A percentile compares a stretch with the other conserved stretches of the same genome.
Evolutionary conservation across 2,329 filamentous ascomycete species (phyloP).

Genomic region (Stachybotrys echinatus): DNA sequence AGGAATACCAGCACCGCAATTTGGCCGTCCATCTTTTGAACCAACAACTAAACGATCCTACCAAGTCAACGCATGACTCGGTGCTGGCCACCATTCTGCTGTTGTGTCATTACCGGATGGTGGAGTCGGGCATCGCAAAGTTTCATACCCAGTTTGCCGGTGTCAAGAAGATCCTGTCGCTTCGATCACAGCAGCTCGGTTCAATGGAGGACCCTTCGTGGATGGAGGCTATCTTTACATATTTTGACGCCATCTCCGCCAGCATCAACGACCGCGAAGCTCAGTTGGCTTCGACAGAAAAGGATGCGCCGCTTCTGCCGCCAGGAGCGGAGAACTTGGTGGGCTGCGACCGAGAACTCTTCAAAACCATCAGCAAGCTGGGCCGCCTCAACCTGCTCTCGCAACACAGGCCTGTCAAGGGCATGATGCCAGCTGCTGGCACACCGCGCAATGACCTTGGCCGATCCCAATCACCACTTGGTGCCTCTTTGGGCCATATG

Average conservation of each 20-base stretch:
- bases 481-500: constrained; percentile 34
- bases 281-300: constrained; percentile 60
- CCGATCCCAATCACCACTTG: constrained; percentile 32
- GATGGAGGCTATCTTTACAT: constrained; percentile 91
- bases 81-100: constrained; percentile 83
- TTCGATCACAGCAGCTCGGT: constrained; percentile 50
- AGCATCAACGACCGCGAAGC: constrained; percentile 89
- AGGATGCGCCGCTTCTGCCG: constrained; percentile 44
- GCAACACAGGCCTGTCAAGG: constrained; percentile 56
- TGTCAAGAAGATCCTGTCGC: constrained; percentile 80
- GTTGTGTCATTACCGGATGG: constrained; percentile 88
- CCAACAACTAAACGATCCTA: constrained; percentile 71
- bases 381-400: constrained; percentile 81
- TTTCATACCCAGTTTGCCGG: constrained; percentile 92
- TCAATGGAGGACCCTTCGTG: constrained; percentile 68
- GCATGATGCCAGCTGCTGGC: constrained; percentile 13
- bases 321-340: constrained; percentile 76
- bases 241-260: constrained; percentile 89
- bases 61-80: constrained; percentile 74
- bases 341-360: constrained; percentile 80
- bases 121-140: constrained; percentile 86
- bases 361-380: constrained; percentile 79
- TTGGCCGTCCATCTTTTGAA: constrained; percentile 79
- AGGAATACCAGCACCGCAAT: constrained; percentile 77
- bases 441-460: constrained; percentile 9